These are phyloP conservation scores for Candida tammaniensis DNA, from an alignment of 805 yeast genomes.

Conservation along the genomic window DNA sequence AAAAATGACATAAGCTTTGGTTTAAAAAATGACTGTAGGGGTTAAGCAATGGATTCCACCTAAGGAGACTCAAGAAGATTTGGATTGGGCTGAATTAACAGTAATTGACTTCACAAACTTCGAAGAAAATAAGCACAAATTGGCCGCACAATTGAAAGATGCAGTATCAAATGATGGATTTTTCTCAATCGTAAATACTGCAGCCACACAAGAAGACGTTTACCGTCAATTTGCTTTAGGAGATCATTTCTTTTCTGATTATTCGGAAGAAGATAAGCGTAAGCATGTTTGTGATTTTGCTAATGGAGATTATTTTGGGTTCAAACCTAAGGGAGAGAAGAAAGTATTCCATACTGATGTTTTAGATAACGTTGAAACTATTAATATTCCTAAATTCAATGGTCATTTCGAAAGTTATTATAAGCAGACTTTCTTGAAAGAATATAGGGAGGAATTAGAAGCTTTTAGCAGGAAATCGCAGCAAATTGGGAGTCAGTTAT, in stretches of 20 bases:
- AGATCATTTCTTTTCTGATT: conserved; percentile 23
- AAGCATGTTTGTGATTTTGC: conserved; percentile 23
- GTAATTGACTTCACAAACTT: conserved; percentile 25
- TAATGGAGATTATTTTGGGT: conserved; percentile 32
- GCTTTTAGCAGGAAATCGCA: conserved; percentile 20
- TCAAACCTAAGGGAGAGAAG: conserved; percentile 28
- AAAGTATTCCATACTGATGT: conserved; percentile 28
- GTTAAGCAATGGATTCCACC: conserved; percentile 21
- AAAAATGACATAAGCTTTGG: neutral
- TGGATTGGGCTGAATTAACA: conserved; percentile 32
- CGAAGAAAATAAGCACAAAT: conserved; percentile 23
- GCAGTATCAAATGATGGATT: conserved; percentile 32
- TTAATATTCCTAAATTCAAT: conserved; percentile 31
- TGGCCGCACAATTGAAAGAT: conserved; percentile 23
- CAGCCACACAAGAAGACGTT: conserved; percentile 23
- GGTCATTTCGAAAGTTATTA: conserved; percentile 18
- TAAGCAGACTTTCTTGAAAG: conserved; percentile 16
- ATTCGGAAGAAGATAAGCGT: conserved; percentile 24
- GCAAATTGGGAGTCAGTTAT: conserved; percentile 13
- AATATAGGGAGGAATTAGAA: conserved; percentile 19
- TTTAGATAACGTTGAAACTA: conserved; percentile 26
- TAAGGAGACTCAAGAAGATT: conserved; percentile 20
- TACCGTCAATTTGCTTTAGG: conserved; percentile 26
- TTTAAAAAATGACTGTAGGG: conserved; percentile 6
- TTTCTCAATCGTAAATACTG: conserved; percentile 27